phyloP scores from a whole-genome alignment of 2,329 filamentous ascomycete species.

The Fusarium foetens region DNA sequence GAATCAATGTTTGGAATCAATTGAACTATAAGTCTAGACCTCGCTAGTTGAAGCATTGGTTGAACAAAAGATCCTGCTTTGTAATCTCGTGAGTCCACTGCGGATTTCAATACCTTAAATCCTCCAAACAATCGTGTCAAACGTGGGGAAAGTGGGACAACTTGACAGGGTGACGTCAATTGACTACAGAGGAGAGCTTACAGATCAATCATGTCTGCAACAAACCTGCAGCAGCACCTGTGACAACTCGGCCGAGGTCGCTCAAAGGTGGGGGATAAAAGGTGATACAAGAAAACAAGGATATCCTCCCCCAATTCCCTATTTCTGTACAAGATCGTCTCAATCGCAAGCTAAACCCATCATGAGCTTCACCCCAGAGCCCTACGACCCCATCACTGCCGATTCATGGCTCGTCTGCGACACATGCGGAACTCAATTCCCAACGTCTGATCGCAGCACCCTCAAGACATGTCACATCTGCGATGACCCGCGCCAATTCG shows the following conservation, averaged over 20 bases:
- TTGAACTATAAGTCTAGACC: neutral
- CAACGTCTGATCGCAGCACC: constrained; percentile 54
- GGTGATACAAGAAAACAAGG: constrained; percentile 8
- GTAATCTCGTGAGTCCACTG: neutral
- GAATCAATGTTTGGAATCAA: constrained; percentile 10
- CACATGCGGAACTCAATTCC: constrained; percentile 75
- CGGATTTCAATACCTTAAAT: neutral
- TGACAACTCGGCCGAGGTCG: neutral
- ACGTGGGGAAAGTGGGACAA: constrained; percentile 13
- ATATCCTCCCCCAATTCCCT: neutral
- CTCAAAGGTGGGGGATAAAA: constrained; percentile 8
- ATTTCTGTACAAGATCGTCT: neutral
- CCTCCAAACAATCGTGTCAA: neutral
- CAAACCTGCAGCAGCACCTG: neutral
- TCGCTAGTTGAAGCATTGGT: neutral
- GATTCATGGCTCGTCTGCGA: constrained; percentile 65
- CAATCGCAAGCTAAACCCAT: constrained; percentile 11
- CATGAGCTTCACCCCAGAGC: constrained; percentile 36
- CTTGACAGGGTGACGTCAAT: constrained; percentile 19
- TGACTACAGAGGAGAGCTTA: neutral
- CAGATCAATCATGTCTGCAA: neutral
- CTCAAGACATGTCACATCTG: constrained; percentile 74
- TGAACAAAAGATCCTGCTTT: constrained; percentile 8
- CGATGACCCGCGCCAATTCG: constrained; percentile 78
- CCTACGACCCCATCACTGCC: constrained; percentile 36